These are phyloP conservation scores for Fusarium denticulatum DNA, from an alignment of 2,329 filamentous ascomycete genomes.

Conservation along the genomic window DNA sequence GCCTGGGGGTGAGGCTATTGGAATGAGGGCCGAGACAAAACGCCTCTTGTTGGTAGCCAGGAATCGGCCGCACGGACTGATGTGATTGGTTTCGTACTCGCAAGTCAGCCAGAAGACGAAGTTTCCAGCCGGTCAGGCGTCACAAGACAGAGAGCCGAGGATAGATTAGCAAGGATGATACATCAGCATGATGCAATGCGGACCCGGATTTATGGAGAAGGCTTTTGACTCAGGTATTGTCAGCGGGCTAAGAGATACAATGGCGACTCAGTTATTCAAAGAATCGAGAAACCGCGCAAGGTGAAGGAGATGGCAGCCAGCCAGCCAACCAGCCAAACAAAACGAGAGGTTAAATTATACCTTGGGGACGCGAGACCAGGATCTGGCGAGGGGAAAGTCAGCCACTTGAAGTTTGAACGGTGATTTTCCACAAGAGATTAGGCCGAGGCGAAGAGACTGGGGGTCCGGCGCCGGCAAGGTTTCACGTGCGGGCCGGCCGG, in stretches of 20 bases:
- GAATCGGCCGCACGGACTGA: constrained; percentile 26
- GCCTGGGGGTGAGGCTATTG: constrained; percentile 34
- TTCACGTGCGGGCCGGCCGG: constrained; percentile 37
- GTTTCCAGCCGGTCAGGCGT: constrained; percentile 35
- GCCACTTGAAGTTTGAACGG: constrained; percentile 28
- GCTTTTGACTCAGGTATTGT: constrained; percentile 35
- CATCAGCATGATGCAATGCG: constrained; percentile 45
- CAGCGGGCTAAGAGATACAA: constrained; percentile 23
- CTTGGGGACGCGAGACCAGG: constrained; percentile 6
- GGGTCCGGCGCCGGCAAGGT: constrained; percentile 31
- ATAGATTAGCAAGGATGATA: constrained; percentile 31
- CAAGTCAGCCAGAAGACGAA: constrained; percentile 33
- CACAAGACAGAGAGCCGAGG: constrained; percentile 39
- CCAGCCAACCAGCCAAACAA: constrained; percentile 9
- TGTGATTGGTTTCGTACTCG: constrained; percentile 40
- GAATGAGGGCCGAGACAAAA: constrained; percentile 41
- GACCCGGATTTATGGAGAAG: constrained; percentile 39
- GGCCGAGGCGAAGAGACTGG: constrained; percentile 39
- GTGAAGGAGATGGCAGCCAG: constrained; percentile 2
- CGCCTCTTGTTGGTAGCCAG: constrained; percentile 40
- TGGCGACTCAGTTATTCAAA: constrained; percentile 16
- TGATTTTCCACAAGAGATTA: constrained; percentile 33
- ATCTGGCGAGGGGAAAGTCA: constrained; percentile 23
- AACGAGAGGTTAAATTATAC: constrained; percentile 16
- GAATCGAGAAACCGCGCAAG: constrained; percentile 14